phyloP scores from a whole-genome alignment of 1,139 yeast genomes.

The Taphrina wiesneri region DNA sequence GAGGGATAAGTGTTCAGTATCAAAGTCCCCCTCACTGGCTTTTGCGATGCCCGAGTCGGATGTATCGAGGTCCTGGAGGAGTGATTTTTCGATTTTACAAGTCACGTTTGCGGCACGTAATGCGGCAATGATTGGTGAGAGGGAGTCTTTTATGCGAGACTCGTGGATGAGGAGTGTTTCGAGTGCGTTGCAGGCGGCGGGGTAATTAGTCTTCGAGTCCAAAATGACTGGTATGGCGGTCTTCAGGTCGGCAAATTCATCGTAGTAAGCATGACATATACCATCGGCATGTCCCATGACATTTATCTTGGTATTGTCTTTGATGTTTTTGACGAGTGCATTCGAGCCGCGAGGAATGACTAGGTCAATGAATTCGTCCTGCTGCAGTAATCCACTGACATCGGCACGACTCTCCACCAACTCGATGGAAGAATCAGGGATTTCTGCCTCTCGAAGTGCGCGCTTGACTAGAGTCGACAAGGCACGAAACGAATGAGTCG shows the following conservation, averaged over 20 bases:
- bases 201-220: slow-evolving; percentile 92
- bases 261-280: slow-evolving; percentile 83
- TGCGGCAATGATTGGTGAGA: slow-evolving; percentile 50
- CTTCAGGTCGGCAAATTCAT: slow-evolving; percentile 67
- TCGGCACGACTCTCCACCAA: slow-evolving; percentile 85
- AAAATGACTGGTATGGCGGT: slow-evolving; percentile 75
- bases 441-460: slow-evolving; percentile 61
- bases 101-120: slow-evolving; percentile 69
- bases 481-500: slow-evolving; percentile 75
- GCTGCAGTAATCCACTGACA: slow-evolving; percentile 76
- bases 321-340: slow-evolving; percentile 80
- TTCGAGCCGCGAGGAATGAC: slow-evolving; percentile 98
- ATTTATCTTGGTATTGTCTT: slow-evolving; percentile 85
- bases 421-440: slow-evolving; percentile 81
- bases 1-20: slow-evolving; percentile 76
- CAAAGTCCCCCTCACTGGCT: slow-evolving; percentile 61
- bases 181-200: slow-evolving; percentile 97
- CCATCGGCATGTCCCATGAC: slow-evolving; percentile 99
- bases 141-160: slow-evolving; percentile 48
- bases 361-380: slow-evolving; percentile 86
- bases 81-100: slow-evolving; percentile 50
- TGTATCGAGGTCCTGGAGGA: slow-evolving; percentile 53
- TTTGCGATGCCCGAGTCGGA: background rate
- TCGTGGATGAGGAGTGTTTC: slow-evolving; percentile 78
- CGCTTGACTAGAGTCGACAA: slow-evolving; percentile 71